phyloP scores from a whole-genome alignment of 306 rosid genomes.

The Lithocarpus polystachyus region DNA sequence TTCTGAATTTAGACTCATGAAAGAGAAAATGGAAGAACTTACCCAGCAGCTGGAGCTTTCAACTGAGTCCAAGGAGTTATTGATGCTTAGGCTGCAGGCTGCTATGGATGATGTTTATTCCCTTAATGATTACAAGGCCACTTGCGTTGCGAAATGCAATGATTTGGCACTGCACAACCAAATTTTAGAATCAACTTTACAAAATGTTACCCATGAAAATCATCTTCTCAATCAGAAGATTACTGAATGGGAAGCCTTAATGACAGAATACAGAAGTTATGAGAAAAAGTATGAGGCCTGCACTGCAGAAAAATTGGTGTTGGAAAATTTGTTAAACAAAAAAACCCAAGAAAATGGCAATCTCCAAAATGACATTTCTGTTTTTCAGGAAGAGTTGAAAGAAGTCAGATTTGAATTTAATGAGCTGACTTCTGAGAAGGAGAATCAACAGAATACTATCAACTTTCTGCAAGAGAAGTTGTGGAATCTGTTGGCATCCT shows the following conservation, averaged over 20 bases:
- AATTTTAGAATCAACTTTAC: constrained; percentile 54
- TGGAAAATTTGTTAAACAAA: constrained; percentile 48
- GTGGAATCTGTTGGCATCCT: constrained; percentile 52
- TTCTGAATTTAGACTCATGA: constrained; percentile 48
- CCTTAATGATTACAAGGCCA: constrained; percentile 58
- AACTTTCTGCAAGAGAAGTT: constrained; percentile 42
- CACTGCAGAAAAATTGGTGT: constrained; percentile 59
- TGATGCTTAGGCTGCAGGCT: constrained; percentile 64
- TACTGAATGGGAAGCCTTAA: constrained; percentile 50
- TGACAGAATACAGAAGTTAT: constrained; percentile 51
- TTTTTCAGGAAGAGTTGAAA: constrained; percentile 63
- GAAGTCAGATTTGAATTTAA: constrained; percentile 46
- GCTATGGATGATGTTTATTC: constrained; percentile 61
- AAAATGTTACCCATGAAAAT: constrained; percentile 47
- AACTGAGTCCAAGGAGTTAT: constrained; percentile 66
- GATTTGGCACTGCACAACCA: constrained; percentile 63
- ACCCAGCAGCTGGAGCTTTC: constrained; percentile 63
- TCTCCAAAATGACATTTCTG: constrained; percentile 48
- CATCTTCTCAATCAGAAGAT: constrained; percentile 51
- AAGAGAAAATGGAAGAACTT: constrained; percentile 57
- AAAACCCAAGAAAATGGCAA: constrained; percentile 46
- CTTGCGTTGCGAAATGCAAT: constrained; percentile 53
- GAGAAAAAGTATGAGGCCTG: constrained; percentile 56
- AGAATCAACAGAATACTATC: constrained; percentile 53
- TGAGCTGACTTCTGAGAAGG: constrained; percentile 53